Percentiles rank a stretch among this genome's conserved stretches.
Evolutionary conservation across 2,329 filamentous ascomycete genomes (phyloP).

Genomic region (Alternaria atra): DNA sequence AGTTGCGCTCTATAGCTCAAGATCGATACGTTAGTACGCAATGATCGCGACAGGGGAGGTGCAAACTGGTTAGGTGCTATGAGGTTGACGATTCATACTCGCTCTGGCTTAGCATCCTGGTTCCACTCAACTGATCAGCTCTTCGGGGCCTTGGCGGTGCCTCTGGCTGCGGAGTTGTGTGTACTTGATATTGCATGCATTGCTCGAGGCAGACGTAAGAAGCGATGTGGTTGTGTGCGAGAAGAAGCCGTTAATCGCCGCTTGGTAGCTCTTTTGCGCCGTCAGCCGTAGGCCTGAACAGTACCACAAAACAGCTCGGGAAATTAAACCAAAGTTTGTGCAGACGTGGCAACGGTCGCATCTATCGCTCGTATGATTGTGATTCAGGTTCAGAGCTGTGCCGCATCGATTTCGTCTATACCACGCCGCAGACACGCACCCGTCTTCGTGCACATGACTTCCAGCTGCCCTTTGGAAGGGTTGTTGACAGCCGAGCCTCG

Average conservation of each 20-base stretch:
- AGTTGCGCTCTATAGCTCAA: not conserved
- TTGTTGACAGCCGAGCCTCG: slow-evolving; percentile 22
- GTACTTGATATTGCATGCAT: not conserved
- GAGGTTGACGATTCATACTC: not conserved
- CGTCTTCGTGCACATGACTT: slow-evolving; percentile 20
- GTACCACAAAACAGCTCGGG: not conserved
- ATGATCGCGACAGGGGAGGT: not conserved
- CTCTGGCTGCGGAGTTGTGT: not conserved
- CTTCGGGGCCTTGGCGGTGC: not conserved
- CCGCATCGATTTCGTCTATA: slow-evolving; percentile 5
- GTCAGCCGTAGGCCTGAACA: not conserved
- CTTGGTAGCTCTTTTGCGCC: not conserved
- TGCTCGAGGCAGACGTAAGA: not conserved
- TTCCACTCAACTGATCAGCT: not conserved
- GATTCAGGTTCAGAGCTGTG: not conserved
- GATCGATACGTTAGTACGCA: not conserved
- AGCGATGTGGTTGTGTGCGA: not conserved
- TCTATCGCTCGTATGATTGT: not conserved
- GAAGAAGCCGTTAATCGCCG: not conserved
- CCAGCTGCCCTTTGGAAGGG: slow-evolving; percentile 2
- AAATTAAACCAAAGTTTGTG: slow-evolving; percentile 3
- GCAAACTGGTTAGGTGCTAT: not conserved
- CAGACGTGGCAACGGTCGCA: not conserved
- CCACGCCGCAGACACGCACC: slow-evolving; percentile 12
- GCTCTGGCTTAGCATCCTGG: not conserved